Evolutionary conservation across 176 grass and related monocot genomes (phyloP).

Genomic region (Aegilops umbellulata): DNA sequence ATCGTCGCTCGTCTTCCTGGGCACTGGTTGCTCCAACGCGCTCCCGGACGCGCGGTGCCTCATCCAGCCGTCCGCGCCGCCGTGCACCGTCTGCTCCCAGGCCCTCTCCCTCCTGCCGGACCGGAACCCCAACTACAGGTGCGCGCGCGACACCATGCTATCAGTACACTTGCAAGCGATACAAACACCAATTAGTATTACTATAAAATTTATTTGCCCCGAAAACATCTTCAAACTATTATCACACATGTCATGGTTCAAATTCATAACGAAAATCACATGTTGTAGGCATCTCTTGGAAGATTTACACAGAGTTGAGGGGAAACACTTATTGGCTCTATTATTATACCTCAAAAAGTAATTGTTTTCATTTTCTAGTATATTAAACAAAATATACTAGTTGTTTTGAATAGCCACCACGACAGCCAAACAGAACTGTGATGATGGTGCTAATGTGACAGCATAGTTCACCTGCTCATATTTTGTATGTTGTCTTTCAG

Average conservation of each 20-base stretch:
- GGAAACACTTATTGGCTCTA: no score
- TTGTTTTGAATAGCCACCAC: neutral
- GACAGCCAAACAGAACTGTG: neutral
- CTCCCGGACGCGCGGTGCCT: slow-evolving; percentile 72
- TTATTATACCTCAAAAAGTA: no score
- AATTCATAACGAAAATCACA: no score
- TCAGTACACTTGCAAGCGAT: neutral
- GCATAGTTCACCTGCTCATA: neutral
- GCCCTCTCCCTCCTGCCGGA: slow-evolving; percentile 66
- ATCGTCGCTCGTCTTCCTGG: slow-evolving; percentile 84
- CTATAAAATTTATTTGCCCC: no score
- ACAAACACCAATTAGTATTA: neutral
- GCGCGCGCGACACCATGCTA: neutral
- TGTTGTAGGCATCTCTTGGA: no score
- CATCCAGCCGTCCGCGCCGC: slow-evolving; percentile 56
- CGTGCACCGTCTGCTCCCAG: slow-evolving; percentile 67
- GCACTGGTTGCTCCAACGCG: slow-evolving; percentile 69
- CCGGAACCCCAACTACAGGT: slow-evolving; percentile 79
- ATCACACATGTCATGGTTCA: no score
- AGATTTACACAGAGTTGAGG: no score
- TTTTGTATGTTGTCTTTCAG: slow-evolving; percentile 14
- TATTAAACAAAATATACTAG: no score
- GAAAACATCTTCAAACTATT: no score
- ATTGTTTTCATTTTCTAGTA: neutral
- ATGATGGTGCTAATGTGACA: neutral